Base-by-base conservation (phyloP, 441 rosid genomes). In the Gossypium davidsonii region DNA sequence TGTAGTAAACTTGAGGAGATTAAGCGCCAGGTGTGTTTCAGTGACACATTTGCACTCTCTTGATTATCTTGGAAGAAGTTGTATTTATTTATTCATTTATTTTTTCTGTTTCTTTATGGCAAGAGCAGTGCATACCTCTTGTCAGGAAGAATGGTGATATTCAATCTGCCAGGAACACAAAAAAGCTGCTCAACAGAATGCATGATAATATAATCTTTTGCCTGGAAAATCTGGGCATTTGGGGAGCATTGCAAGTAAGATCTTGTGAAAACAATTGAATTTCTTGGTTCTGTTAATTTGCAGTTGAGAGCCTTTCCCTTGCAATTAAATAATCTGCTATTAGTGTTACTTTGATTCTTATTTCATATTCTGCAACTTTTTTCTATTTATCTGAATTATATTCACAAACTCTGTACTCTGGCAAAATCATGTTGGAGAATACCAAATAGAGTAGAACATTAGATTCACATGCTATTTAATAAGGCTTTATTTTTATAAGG, bases 181-280 rank as follows among this genome's bases (percentile, higher is more conserved):
- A 81, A 83, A 88, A 58, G 72, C 56, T 79, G 76, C 92, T 95
- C 73, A 74, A 46, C 57, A 85, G 86, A 83, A 77, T 88, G 81
- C 97, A 93, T 84, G 96, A 84, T 10, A 91, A 82, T 80, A 82
- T 95, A 76, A 65, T 84, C 52, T 85, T 83, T 77, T 87, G 88
- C 77, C 83, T 87, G 82, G 83, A 89, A 77, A 89, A 79, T 71
- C 93, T 95, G 77, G 99, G 99, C 77, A 79, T 93, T 63, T 88
- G 86, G 83, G 99, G 99, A 74, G 97, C 94, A 74, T 73, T 82
- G 65, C 92, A 88, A 79, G 99, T 95, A 79, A 76, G 84, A 72
- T 74, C 61, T 75, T 79, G 37, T 63, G 58, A 39, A 58, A 75
- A 57, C 60, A 74, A n/a, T 31, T 65, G 34, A 71, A 62, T 60